A percentile compares a stretch with the other conserved stretches of the same genome.
Evolutionary conservation across 2,329 filamentous ascomycete species (phyloP).

Genomic region (Pseudocercospora cruenta): DNA sequence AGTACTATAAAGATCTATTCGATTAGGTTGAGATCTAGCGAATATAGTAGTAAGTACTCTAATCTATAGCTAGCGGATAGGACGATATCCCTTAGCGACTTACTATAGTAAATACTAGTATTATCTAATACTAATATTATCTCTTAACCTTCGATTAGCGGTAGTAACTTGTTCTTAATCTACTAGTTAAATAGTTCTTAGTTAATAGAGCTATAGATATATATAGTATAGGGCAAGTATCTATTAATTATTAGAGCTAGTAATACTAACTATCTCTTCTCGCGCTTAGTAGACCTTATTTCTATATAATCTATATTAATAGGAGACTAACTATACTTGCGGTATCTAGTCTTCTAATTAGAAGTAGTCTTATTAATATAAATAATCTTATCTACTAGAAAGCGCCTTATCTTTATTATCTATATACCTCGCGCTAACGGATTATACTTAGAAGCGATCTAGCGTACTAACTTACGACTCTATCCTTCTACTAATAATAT

Average conservation of each 20-base stretch:
- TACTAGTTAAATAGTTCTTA: neutral
- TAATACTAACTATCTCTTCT: neutral
- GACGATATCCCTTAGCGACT: neutral
- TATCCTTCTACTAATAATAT: neutral
- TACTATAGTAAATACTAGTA: neutral
- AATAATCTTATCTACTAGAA: neutral
- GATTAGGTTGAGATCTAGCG: neutral
- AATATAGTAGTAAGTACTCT: conserved; percentile 1
- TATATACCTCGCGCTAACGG: neutral
- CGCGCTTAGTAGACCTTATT: neutral
- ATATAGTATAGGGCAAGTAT: neutral
- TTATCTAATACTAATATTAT: conserved; percentile 9
- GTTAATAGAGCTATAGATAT: neutral
- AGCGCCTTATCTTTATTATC: neutral
- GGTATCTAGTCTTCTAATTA: neutral
- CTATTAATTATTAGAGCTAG: conserved; percentile 4
- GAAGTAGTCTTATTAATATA: neutral
- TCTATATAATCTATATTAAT: neutral
- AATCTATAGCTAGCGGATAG: neutral
- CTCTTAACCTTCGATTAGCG: neutral
- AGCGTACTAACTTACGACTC: neutral
- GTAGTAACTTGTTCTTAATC: neutral
- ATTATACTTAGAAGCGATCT: too few relatives aligned
- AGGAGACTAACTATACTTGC: neutral
- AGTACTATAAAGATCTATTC: neutral